Base-by-base conservation (phyloP, 2,329 filamentous ascomycete species). In the Dendrostoma leiphaemia region DNA sequence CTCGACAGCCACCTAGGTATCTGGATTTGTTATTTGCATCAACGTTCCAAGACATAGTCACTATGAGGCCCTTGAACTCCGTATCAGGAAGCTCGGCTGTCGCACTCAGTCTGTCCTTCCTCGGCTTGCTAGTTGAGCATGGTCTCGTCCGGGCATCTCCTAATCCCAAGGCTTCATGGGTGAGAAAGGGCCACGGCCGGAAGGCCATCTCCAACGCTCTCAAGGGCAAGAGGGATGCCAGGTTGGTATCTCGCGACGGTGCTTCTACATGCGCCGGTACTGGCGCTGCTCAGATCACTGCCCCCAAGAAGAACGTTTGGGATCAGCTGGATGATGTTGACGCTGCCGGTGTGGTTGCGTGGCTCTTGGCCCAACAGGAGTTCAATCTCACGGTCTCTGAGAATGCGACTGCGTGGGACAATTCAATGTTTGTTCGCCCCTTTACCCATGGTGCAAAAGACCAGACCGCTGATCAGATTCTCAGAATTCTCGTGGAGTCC, bases 261-360 rank as follows among this genome's bases (percentile, higher is more conserved):
- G 54, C 51, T 15, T 28, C 38, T 12, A 52, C 58, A 13, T 62
- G 65, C 48, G 34, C 60, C 24, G 57, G 60, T 10, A 41, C 57
- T 4, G 28, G 55, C 10, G 58, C 63, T 0, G 59, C 62, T 5
- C 38, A 50, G 3, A 62, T 66, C 49, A 60, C 60, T 19, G 73
- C 74, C 0, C 74, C 74, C 4, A 74, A 73, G 51, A 47, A 60
- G 13, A 78, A 77, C 53, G 61, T 74, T 24, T 77, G 73, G 72
- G 65, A 61, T 5, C 63, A 65, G n/a, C 58, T 76, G 43, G 69
- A 63, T 0, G 66, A 71, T 37, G 56, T 61, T 5, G 74, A 76
- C 51, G 69, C 70, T 3, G 70, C 69, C 1, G 60, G 65, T 15
- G 67, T 74, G 4, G 67, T 70, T 1, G 57, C 65, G 7, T 76